Base-by-base conservation (phyloP, 2,329 filamentous ascomycete species). In the Rhexocercosporidium sp. region DNA sequence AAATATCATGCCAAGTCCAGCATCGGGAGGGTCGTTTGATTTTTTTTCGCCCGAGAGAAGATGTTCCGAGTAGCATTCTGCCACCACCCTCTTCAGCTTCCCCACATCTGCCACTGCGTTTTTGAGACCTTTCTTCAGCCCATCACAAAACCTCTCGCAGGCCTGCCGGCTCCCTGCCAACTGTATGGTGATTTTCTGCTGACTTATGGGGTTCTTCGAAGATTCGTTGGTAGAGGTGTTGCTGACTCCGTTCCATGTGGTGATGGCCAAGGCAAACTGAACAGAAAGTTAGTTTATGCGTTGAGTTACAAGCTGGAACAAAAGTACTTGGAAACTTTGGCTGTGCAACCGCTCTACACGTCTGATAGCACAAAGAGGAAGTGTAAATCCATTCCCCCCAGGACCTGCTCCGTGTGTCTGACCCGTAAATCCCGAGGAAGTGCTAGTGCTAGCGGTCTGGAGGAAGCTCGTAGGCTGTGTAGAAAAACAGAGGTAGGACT, bases 91-190 rank as follows among this genome's bases (percentile, higher is more conserved):
- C 70, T 94, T 92, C 76, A 98, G 86, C 78, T 91, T 95, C 62
- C 91, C 91, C 3, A 97, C 93, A 71, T 94, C 94, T 69, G 92
- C 93, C 75, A 98, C 94, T 16, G 91, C 93, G 66, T 93, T 90
- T 69, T 95, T 87, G 60, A 99, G 82, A 0, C 94, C 94, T 77
- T 91, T 93, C 81, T 98, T 99, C 71, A 99, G 84, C 6, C 92
- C 93, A 81, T 99, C 96, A 78, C 96, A 99, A 81, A 99, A 99
- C 63, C 94, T 86, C 80, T 99, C 96, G 78, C 95, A 98, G 57
- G 92, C 90, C 76, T 91, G 92, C 65, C 95, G 89, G 76, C 92
- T 96, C 31, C 94, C 95, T 31, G 93, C 93, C 59, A 99, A 88
- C 79, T 97, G 93, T 68, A 99, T 87, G 1, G 94, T 97, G 72